Percentiles rank a stretch among this genome's conserved stretches.
phyloP scores from a whole-genome alignment of 2,329 filamentous ascomycete genomes.

The Trichoderma afroharzianum region DNA sequence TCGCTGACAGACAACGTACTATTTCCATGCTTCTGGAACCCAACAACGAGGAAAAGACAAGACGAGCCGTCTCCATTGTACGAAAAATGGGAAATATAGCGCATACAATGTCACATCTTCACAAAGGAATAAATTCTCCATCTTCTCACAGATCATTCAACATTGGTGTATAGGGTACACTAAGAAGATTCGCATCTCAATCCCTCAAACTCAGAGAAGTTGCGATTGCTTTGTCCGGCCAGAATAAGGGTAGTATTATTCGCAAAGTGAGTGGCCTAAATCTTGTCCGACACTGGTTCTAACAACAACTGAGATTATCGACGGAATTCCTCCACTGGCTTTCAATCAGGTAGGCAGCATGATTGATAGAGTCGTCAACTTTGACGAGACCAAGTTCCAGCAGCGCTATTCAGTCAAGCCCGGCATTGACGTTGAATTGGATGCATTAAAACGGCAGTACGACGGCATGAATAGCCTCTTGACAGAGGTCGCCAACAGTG shows the following conservation, averaged over 20 bases:
- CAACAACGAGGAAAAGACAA: conserved; percentile 59
- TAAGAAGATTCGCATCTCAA: conserved; percentile 68
- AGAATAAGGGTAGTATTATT: conserved; percentile 22
- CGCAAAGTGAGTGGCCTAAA: conserved; percentile 40
- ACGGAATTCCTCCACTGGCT: conserved; percentile 54
- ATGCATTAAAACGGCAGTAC: conserved; percentile 73
- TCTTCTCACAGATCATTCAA: conserved; percentile 51
- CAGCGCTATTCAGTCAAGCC: conserved; percentile 68
- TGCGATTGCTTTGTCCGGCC: conserved; percentile 34
- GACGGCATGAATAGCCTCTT: conserved; percentile 74
- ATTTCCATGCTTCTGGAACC: conserved; percentile 64
- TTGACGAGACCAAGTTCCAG: conserved; percentile 68
- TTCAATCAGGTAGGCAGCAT: conserved; percentile 65
- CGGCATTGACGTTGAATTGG: conserved; percentile 70
- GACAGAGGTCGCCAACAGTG: conserved; percentile 59
- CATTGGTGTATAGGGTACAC: conserved; percentile 68
- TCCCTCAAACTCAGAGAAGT: conserved; percentile 65
- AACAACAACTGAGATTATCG: conserved; percentile 30
- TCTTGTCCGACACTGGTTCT: neutral
- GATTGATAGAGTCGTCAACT: conserved; percentile 74
- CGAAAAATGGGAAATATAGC: conserved; percentile 74
- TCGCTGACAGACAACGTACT: conserved; percentile 67
- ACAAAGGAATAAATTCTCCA: conserved; percentile 67
- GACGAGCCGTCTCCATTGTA: conserved; percentile 57
- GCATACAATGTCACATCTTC: conserved; percentile 63